Base-by-base conservation (phyloP, 192 early-diverging fungal species). In the Backusella morwellensis region DNA sequence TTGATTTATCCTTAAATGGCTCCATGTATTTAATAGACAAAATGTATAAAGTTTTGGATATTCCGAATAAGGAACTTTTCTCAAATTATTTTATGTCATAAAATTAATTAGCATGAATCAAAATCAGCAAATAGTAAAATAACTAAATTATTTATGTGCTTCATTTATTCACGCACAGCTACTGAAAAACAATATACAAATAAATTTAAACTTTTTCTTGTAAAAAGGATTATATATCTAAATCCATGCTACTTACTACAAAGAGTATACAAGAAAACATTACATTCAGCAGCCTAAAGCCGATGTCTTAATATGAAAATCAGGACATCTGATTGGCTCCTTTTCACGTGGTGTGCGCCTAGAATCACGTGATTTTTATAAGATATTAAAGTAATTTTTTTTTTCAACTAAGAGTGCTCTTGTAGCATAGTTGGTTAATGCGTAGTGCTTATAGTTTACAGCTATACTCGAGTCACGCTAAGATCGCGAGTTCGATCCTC, bases 401-500 rank as follows among this genome's bases (percentile, higher is more conserved):
- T 63, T 12, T 14, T 14, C 8, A 4, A 4, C 2, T 4, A 63
- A 29, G 4, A 63, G 56, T 68, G 85, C 82, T 80, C 88, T 83
- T 81, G 88, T 89, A 84, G 88, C 86, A 73, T 79, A 89, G 86
- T 87, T 72, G 88, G 84, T 85, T 63, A 89, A 84, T 75, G 86
- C 88, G 75, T 82, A 76, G 86, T 89, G 88, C 88, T 89, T 89
- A 89, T 89, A 89, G 72, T 81, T 76, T 75, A 72, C 74, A 68
- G 78, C 77, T 89, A 89, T 89, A 85, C 82, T 80, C 77, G 82
- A 88, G 88, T 75, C 83, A 89, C 88, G 88, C 86, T 75, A 80
- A 81, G 82, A 81, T 89, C 86, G 86, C 88, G 88, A 87, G 88
- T 89, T 89, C 88, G 86, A 89, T 80, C 88, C 88, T 87, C 88